Conservation (phyloP, 345 rosid species). For the Rhodamnia rubescens region DNA sequence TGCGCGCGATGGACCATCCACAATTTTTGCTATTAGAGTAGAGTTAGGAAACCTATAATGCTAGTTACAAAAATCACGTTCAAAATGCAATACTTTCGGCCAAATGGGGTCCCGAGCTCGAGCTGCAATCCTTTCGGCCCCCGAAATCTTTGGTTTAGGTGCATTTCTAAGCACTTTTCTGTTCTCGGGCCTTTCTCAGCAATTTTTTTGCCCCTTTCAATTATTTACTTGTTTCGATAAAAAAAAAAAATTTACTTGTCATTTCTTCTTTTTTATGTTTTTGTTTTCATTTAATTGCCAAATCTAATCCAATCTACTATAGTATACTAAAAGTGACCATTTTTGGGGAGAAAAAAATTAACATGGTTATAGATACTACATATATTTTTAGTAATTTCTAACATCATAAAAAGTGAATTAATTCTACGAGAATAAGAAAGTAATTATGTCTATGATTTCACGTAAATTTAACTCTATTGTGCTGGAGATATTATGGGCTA, state of each 20-base stretch:
- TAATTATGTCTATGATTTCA: background rate
- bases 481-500: too few species aligned
- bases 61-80: background rate
- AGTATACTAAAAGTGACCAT: background rate
- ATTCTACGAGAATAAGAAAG: background rate
- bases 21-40: background rate
- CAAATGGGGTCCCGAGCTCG: background rate
- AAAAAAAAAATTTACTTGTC: background rate
- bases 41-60: background rate
- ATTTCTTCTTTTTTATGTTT: background rate
- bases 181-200: background rate
- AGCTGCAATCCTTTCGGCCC: background rate
- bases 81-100: background rate
- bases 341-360: background rate
- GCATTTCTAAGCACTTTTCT: background rate
- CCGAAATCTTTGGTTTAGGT: background rate
- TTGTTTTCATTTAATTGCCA: background rate
- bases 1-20: background rate
- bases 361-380: background rate
- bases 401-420: background rate
- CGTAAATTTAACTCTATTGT: background rate
- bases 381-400: background rate
- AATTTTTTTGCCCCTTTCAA: background rate
- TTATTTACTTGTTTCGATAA: too few species aligned
- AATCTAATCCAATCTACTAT: background rate